Evolutionary conservation across 2,329 filamentous ascomycete species (phyloP).

Genomic region (Fusarium neocosmosporiellum): DNA sequence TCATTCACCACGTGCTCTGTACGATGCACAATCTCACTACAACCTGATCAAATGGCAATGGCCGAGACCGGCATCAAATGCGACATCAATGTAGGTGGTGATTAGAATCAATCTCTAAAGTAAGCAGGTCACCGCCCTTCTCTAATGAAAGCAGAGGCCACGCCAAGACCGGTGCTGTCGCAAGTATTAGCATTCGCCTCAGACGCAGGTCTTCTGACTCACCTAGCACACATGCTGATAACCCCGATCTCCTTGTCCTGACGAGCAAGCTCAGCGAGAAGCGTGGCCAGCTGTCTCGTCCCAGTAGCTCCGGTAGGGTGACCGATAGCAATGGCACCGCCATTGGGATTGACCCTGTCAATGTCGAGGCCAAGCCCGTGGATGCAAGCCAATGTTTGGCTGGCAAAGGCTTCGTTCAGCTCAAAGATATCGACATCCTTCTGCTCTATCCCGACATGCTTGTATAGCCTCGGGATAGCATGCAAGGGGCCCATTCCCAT

Average conservation of each 20-base stretch:
- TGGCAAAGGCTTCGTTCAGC: conserved; percentile 85
- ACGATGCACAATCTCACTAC: neutral
- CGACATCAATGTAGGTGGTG: too few relatives aligned
- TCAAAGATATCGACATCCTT: conserved; percentile 86
- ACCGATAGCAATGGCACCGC: conserved; percentile 89
- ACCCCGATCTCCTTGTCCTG: conserved; percentile 9
- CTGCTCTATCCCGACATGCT: conserved; percentile 71
- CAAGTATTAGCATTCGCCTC: neutral
- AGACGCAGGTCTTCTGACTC: neutral
- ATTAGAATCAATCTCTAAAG: neutral
- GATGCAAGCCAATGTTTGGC: conserved; percentile 75
- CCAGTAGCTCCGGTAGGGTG: conserved; percentile 91
- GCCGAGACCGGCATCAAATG: neutral
- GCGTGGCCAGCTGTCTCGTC: conserved; percentile 15
- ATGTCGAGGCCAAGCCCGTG: conserved; percentile 74
- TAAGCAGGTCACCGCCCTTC: neutral
- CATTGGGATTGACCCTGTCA: conserved; percentile 86
- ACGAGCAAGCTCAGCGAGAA: conserved; percentile 6
- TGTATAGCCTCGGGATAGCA: conserved; percentile 82
- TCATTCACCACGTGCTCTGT: neutral
- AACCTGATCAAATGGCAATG: neutral
- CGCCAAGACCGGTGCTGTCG: neutral
- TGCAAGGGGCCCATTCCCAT: conserved; percentile 92
- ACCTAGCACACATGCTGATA: conserved; percentile 31
- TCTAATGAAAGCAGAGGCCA: neutral